Evolutionary conservation across 805 yeast species (phyloP).

Genomic region (Myxozyma mucilagina): DNA sequence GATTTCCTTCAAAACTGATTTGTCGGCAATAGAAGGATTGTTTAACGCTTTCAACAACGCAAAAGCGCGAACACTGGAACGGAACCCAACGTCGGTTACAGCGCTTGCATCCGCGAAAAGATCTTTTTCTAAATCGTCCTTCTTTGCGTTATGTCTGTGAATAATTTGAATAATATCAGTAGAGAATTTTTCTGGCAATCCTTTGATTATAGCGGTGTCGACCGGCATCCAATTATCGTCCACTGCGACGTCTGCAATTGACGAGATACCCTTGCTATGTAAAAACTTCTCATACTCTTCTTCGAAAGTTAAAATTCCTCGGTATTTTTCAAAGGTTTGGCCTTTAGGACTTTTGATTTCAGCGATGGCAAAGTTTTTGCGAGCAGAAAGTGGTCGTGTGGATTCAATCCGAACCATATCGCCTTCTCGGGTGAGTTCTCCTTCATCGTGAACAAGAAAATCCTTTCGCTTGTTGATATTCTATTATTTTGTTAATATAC

Average conservation of each 20-base stretch:
- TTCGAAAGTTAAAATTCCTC: slow-evolving; percentile 6
- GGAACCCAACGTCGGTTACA: neutral
- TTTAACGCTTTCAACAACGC: neutral
- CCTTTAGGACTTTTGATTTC: slow-evolving; percentile 69
- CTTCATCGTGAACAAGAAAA: slow-evolving; percentile 91
- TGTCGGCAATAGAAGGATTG: neutral
- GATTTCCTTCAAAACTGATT: neutral
- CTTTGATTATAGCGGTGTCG: neutral
- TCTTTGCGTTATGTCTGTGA: slow-evolving; percentile 12
- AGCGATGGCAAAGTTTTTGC: slow-evolving; percentile 86
- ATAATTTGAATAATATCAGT: slow-evolving; percentile 15
- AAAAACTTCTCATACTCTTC: slow-evolving; percentile 5
- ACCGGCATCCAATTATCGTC: slow-evolving; percentile 8
- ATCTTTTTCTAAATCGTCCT: neutral
- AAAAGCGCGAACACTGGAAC: slow-evolving; percentile 7
- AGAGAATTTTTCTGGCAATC: slow-evolving; percentile 1
- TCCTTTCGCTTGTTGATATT: slow-evolving; percentile 77
- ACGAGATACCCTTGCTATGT: neutral
- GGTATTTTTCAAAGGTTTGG: slow-evolving; percentile 15
- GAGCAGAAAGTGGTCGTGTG: slow-evolving; percentile 78
- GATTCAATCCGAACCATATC: slow-evolving; percentile 89
- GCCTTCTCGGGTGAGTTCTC: slow-evolving; percentile 87
- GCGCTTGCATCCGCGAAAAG: neutral
- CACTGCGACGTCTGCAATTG: slow-evolving; percentile 1
- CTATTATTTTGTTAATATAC: slow-evolving; percentile 42